Base-by-base conservation (phyloP, 202 grass and related monocot species). In the Zizania palustris region DNA sequence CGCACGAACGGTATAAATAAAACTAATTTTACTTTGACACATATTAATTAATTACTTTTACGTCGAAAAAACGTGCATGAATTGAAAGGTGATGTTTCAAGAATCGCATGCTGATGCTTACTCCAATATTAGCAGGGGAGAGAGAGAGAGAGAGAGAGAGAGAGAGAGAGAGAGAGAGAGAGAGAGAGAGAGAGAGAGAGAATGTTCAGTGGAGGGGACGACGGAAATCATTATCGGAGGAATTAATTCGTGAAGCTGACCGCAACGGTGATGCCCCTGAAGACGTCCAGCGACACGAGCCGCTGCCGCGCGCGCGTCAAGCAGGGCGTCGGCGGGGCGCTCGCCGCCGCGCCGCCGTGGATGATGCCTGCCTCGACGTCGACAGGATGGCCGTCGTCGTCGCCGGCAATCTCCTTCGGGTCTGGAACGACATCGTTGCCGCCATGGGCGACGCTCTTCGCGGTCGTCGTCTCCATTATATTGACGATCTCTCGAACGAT, bases 201-300 rank as follows among this genome's bases (percentile, higher is more conserved):
- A 28, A 11, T 21, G 22, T 44, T 45, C 21, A n/a, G 9, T 21
- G 51, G 33, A 38, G 40, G 28, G 28, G 28, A 28, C 28, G 28
- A 7, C 16, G 69, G 22, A 9, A 19, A 12, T 1, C 9, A 75
- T 51, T 7, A 75, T 51, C 3, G 49, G 5, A 51, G 49, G 5
- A 51, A 50, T 44, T 15, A 49, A 49, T 15, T 50, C 28, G 28
- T 3, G 18, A 28, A n/a, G 33, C 75, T 70, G 65, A 96, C 92
- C 70, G 79, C 66, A 15, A 97, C 90, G 35, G 90, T 93, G 81
- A 93, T 67, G 7, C 93, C 88, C 3, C 90, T 84, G 72, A 97
- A 97, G 72, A 97, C 90, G 56, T 97, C 93, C 34, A 97, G 88
- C 3, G 93, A 97, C 18, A 69, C 53, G 12, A 97, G 90, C 0